Base-by-base conservation (phyloP, 148 eudicot species). In the Fallopia convolvulus region DNA sequence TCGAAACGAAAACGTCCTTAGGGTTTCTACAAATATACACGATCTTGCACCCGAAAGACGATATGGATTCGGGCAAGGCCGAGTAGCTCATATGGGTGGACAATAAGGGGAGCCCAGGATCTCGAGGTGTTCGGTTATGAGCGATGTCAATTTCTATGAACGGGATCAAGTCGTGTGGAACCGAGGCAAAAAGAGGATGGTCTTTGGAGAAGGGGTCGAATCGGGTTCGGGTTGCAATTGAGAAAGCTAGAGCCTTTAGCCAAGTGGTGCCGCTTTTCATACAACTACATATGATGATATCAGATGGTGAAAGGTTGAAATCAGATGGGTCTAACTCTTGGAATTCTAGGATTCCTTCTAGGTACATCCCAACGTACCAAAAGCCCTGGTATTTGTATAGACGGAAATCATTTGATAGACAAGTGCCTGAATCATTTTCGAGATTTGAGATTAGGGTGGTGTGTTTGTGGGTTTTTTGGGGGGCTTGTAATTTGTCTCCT, bases 1-100 rank as follows among this genome's bases (percentile, higher is more conserved):
- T 40, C n/a, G 91, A 88, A 58, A 86, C 78, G 61, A 83, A 78
- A 10, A 83, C 82, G 66, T 86, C 91, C 30, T 82, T 86, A 6
- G 91, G 91, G 39, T 88, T 83, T 74, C 89, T 79, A 47, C 83
- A 82, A 9, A 88, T 58, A 77, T 88, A 86, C 20, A 88, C 86
- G 18, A 84, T 75, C 32, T 82, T 86, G 17, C 86, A 82, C 7
- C 61, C 76, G 20, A 81, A 88, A 33, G 0, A 77, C 66, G 39
- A 8, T 2, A 82, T 50, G 6, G 81, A 79, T 26, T 68, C 39
- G 0, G 82, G 84, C 50, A 79, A 72, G 15, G 77, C 33, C 5
- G 53, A 50, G 47, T 79, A 68, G 0, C 87, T 85, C 17, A 85
- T 13, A 56, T 89, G 89, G 26, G 85, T 89, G 11, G 82, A 71